A percentile compares a stretch with the other conserved stretches of the same genome.
These are phyloP conservation scores for Lipomyces sp. DNA, from an alignment of 805 yeast genomes.

Conservation along the genomic window DNA sequence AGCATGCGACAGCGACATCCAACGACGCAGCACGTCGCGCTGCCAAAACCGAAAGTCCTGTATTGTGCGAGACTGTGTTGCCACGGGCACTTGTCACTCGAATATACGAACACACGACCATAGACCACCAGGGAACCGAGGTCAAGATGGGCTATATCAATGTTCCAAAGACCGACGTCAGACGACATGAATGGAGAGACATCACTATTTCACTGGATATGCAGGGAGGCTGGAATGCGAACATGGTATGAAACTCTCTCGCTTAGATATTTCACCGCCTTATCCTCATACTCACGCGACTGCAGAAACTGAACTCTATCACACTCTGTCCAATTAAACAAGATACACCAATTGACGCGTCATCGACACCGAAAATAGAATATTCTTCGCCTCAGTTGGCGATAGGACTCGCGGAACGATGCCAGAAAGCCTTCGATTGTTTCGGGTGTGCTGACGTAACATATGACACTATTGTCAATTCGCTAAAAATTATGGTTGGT, in stretches of 20 bases:
- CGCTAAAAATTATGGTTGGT: background rate
- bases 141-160: background rate
- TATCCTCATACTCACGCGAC: background rate
- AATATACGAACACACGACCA: background rate
- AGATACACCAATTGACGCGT: background rate
- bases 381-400: background rate
- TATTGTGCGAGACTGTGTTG: background rate
- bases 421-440: background rate
- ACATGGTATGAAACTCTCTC: background rate
- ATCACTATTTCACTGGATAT: background rate
- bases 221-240: constrained; percentile 9
- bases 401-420: background rate
- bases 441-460: background rate
- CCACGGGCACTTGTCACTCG: background rate
- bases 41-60: background rate
- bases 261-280: background rate
- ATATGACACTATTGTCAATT: background rate
- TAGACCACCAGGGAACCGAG: background rate
- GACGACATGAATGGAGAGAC: constrained; percentile 3
- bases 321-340: background rate
- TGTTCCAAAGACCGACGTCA: background rate
- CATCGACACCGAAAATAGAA: background rate
- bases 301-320: background rate
- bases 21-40: background rate
- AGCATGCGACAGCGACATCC: background rate